phyloP scores from a whole-genome alignment of 2,329 filamentous ascomycete genomes.

The Clonostachys chloroleuca region DNA sequence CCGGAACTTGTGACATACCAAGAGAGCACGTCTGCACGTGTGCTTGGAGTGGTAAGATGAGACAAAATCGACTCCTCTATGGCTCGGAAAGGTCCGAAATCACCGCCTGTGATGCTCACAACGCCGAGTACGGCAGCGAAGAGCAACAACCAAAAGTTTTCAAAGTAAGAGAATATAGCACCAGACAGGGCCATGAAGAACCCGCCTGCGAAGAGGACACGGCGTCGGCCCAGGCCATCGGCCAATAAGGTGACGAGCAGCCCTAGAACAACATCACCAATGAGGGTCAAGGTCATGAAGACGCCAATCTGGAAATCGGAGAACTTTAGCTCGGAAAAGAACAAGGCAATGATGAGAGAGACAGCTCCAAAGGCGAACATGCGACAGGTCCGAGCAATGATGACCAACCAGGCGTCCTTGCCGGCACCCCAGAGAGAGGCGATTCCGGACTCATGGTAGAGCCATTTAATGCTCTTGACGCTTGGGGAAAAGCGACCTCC shows the following conservation, averaged over 20 bases:
- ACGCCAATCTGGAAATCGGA: constrained; percentile 56
- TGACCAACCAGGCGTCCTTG: constrained; percentile 47
- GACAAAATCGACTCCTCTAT: constrained; percentile 63
- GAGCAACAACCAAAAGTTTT: constrained; percentile 56
- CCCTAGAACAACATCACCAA: constrained; percentile 56
- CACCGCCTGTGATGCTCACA: constrained; percentile 57
- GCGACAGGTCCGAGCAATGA: constrained; percentile 44
- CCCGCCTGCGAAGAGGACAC: constrained; percentile 47
- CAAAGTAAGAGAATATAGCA: constrained; percentile 43
- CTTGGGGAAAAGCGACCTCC: too few relatives aligned
- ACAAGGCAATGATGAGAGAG: constrained; percentile 57
- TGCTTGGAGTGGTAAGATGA: constrained; percentile 50
- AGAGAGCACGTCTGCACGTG: constrained; percentile 57
- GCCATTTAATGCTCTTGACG: constrained; percentile 4
- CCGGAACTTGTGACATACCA: constrained; percentile 60
- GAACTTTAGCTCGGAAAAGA: constrained; percentile 50
- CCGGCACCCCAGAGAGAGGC: constrained; percentile 38
- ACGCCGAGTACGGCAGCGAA: constrained; percentile 56
- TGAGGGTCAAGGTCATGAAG: constrained; percentile 60
- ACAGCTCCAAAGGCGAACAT: constrained; percentile 62
- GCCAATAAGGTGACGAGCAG: constrained; percentile 54
- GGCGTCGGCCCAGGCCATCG: constrained; percentile 51
- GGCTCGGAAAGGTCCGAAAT: constrained; percentile 64
- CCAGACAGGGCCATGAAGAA: constrained; percentile 54
- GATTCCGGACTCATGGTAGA: constrained; percentile 43